phyloP scores from a whole-genome alignment of 2,329 filamentous ascomycete species.

The Stachybotrys elegans region DNA sequence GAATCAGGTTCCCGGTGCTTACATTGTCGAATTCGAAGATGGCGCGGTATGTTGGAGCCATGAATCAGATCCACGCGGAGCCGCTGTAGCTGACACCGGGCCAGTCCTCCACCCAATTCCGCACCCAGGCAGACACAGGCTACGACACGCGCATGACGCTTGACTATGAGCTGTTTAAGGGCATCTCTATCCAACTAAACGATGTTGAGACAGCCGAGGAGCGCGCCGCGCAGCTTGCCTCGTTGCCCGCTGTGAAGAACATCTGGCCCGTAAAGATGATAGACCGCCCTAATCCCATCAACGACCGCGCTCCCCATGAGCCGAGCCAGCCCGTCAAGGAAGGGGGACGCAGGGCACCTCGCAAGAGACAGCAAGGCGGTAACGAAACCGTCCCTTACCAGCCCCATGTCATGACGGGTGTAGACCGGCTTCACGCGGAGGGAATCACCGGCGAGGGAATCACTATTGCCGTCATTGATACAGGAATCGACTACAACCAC shows the following conservation, averaged over 20 bases:
- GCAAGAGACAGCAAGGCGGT: conserved; percentile 10
- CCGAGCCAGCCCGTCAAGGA: no score
- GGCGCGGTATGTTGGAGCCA: background rate
- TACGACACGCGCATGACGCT: conserved; percentile 6
- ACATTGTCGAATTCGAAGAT: conserved; percentile 1
- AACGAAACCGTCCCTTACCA: conserved; percentile 28
- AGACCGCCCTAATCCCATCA: background rate
- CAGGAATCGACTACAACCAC: conserved; percentile 57
- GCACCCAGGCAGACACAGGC: background rate
- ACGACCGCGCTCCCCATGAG: no score
- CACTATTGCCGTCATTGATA: conserved; percentile 50
- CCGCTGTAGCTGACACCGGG: background rate
- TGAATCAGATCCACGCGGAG: no score
- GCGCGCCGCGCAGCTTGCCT: conserved; percentile 11
- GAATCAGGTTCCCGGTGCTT: background rate
- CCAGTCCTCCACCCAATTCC: conserved; percentile 8
- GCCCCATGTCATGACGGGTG: conserved; percentile 53
- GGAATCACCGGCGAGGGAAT: conserved; percentile 46
- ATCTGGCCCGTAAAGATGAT: conserved; percentile 24
- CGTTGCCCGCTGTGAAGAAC: conserved; percentile 14
- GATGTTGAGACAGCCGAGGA: conserved; percentile 25
- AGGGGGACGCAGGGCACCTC: no score
- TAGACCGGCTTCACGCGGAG: conserved; percentile 44
- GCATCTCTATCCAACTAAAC: conserved; percentile 15
- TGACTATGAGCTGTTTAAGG: conserved; percentile 16